Evolutionary conservation across 768 basidiomycete genomes (phyloP), one percentile per base, ranked within the genome.

Genomic region (Rhizopogon vinicolor): DNA sequence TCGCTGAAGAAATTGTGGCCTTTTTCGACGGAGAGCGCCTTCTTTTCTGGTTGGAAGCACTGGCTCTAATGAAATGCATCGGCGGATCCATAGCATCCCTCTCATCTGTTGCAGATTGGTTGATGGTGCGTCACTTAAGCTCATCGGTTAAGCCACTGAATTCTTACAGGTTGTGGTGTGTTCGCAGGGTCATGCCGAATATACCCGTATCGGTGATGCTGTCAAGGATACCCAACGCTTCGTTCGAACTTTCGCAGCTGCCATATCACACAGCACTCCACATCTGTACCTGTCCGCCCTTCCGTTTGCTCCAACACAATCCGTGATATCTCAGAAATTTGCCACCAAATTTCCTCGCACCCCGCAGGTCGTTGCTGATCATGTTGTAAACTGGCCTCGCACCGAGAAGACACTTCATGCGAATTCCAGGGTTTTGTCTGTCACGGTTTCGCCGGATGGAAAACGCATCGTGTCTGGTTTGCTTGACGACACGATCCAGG

Each of bases 21-120:
- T 53, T 72, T 31, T 44, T 73, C 28, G 28, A 64, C n/a, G 25
- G 25, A 41, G 52, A 61, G 9, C 57, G 58, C 40, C 44, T 72
- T 9, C 54, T 72, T 10, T 70, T 58, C 46, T 72, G 72, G 72
- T 48, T 74, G 29, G 72, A 74, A 51, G 68, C 65, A 2, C 52
- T 74, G 41, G 69, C 66, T 45, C 52, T 73, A 13, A 45, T 62
- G 9, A 63, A 59, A 28, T 39, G 62, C 58, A 8, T 25, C 13
- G 18, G 59, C 48, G 7, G 10, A 2, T 22, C 25, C 0, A 5
- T 7, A 8, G 19, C 7, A 6, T 7, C 46, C 9, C 18, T 52
- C n/a, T 31, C n/a, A 5, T 45, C 29, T 8, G 29, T 44, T 3
- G n/a, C 40, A 29, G 8, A 52, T 2, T 52, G 51, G 51, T 10